phyloP scores from a whole-genome alignment of 192 early-diverging fungal species.

The Spizellomyces punctatus region DNA sequence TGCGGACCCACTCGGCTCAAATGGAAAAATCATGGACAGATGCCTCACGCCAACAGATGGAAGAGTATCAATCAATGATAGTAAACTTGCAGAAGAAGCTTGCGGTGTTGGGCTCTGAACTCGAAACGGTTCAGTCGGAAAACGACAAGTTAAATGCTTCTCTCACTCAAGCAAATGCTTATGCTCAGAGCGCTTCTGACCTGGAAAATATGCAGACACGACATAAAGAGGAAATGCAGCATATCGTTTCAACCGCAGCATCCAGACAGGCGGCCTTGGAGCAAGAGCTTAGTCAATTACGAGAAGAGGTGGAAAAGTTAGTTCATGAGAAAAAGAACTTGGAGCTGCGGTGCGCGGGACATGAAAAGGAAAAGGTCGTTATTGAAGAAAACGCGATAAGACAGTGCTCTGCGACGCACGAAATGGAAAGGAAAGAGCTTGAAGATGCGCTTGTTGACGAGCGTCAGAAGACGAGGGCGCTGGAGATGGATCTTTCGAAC shows the following conservation, averaged over 20 bases:
- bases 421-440: not conserved
- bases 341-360: not conserved
- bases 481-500: not conserved
- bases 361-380: not conserved
- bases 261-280: constrained; percentile 3
- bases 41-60: constrained; percentile 23
- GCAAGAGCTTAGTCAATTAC: not conserved
- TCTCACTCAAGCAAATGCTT: not conserved
- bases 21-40: constrained; percentile 14
- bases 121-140: constrained; percentile 2
- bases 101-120: not conserved
- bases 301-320: not conserved
- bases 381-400: not conserved
- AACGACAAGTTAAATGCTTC: not conserved
- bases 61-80: constrained; percentile 23
- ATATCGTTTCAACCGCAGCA: not conserved
- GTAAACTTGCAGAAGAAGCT: constrained; percentile 6
- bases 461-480: not conserved
- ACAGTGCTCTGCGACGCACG: constrained; percentile 1
- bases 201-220: not conserved
- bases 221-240: not conserved
- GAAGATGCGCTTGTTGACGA: not conserved
- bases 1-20: constrained; percentile 3
- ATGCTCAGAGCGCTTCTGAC: not conserved
- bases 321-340: not conserved